Percentiles rank a stretch among this genome's conserved stretches.
Evolutionary conservation across 345 rosid genomes (phyloP).

Genomic region (Euclidium syriacum): DNA sequence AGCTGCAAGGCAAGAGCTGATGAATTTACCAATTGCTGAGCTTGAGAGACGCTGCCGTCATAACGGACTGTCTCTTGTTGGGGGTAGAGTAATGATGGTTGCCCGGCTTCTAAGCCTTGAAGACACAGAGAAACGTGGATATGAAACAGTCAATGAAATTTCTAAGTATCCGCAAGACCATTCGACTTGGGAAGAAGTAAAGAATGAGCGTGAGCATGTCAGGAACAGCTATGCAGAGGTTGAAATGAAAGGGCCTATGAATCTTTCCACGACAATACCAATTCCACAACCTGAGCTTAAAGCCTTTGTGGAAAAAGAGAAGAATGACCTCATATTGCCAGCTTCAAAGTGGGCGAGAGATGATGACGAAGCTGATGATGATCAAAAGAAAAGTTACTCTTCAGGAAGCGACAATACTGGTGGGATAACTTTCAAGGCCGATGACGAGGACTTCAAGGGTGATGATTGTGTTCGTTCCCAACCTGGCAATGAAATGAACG

Average conservation of each 20-base stretch:
- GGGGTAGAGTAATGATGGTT: constrained; percentile 98
- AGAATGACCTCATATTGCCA: constrained; percentile 68
- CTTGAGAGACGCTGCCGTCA: constrained; percentile 97
- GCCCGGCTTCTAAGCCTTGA: constrained; percentile 85
- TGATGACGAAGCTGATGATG: constrained; percentile 87
- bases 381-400: constrained; percentile 74
- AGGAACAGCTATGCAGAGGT: constrained; percentile 37
- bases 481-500: constrained; percentile 64
- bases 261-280: constrained; percentile 38
- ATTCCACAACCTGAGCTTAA: constrained; percentile 69
- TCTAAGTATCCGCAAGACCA: constrained; percentile 53
- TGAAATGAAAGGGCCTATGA: constrained; percentile 39
- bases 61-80: constrained; percentile 93
- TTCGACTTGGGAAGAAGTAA: constrained; percentile 49
- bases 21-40: constrained; percentile 86
- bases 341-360: constrained; percentile 97
- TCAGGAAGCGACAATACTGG: constrained; percentile 86
- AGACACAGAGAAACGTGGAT: constrained; percentile 88
- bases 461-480: constrained; percentile 43
- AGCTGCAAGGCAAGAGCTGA: constrained; percentile 83
- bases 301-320: constrained; percentile 63
- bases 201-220: constrained; percentile 39
- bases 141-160: constrained; percentile 72
- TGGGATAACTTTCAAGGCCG: constrained; percentile 50
- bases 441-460: constrained; percentile 53